Conservation (phyloP, 345 rosid genomes). For the Adansonia digitata region DNA sequence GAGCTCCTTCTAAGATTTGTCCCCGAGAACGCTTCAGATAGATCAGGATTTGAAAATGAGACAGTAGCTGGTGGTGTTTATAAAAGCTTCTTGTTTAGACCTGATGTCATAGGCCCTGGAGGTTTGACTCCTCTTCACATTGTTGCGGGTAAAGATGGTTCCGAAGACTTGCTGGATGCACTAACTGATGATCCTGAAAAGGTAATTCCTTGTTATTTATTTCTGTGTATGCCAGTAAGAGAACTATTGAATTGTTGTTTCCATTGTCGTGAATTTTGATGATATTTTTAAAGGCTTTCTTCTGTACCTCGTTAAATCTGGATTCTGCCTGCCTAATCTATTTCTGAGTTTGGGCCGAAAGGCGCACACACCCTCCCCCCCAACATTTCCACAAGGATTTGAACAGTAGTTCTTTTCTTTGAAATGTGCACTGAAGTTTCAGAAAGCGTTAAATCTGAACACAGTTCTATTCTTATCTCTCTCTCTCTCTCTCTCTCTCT, state of each 20-base stretch:
- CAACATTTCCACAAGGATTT: neutral
- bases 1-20: constrained; percentile 69
- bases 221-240: neutral
- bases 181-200: constrained; percentile 78
- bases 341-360: neutral
- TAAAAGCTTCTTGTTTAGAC: constrained; percentile 54
- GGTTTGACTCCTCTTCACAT: constrained; percentile 99
- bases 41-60: constrained; percentile 21
- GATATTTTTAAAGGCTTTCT: neutral
- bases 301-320: neutral
- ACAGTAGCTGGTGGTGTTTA: constrained; percentile 21
- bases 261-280: constrained; percentile 4
- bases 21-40: constrained; percentile 37
- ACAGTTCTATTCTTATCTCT: neutral
- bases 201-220: constrained; percentile 40
- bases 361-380: neutral
- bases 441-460: neutral
- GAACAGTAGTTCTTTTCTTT: neutral
- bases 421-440: neutral
- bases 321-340: neutral
- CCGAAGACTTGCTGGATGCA: constrained; percentile 83
- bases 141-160: constrained; percentile 98
- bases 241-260: neutral
- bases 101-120: constrained; percentile 77
- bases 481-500: too few relatives aligned